These are phyloP conservation scores for Trichoderma gamsii DNA, from an alignment of 495 filamentous ascomycete species.

Conservation along the genomic window DNA sequence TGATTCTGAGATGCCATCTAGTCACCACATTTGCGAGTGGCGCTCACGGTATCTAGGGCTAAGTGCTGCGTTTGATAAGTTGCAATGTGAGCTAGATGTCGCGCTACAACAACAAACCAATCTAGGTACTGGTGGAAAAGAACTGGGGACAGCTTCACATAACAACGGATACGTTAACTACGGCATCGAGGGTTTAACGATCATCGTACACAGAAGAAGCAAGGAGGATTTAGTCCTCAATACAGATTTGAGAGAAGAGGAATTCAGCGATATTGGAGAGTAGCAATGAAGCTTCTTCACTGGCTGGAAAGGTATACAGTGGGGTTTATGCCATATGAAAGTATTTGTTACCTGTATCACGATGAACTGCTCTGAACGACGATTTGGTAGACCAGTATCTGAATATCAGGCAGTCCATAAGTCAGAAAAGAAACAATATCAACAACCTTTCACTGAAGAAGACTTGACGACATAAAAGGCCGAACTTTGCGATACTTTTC, in stretches of 20 bases:
- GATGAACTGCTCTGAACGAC: background rate
- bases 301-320: background rate
- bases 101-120: background rate
- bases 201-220: constrained; percentile 38
- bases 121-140: constrained; percentile 18
- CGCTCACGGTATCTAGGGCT: constrained; percentile 27
- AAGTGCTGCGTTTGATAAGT: constrained; percentile 26
- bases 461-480: too few relatives aligned
- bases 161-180: constrained; percentile 24
- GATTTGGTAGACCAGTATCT: background rate
- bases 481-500: background rate
- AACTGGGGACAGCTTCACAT: background rate
- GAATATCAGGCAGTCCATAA: background rate
- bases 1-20: constrained; percentile 4
- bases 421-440: background rate
- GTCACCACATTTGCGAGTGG: constrained; percentile 32
- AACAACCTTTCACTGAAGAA: background rate
- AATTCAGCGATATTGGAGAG: background rate
- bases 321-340: background rate
- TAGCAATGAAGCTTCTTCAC: background rate
- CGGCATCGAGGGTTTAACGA: constrained; percentile 39
- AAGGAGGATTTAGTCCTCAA: constrained; percentile 44
- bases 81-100: constrained; percentile 22
- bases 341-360: background rate
- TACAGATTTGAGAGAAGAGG: constrained; percentile 30